Base-by-base conservation (phyloP, 2,329 filamentous ascomycete species). In the Conoideocrella luteorostrata region DNA sequence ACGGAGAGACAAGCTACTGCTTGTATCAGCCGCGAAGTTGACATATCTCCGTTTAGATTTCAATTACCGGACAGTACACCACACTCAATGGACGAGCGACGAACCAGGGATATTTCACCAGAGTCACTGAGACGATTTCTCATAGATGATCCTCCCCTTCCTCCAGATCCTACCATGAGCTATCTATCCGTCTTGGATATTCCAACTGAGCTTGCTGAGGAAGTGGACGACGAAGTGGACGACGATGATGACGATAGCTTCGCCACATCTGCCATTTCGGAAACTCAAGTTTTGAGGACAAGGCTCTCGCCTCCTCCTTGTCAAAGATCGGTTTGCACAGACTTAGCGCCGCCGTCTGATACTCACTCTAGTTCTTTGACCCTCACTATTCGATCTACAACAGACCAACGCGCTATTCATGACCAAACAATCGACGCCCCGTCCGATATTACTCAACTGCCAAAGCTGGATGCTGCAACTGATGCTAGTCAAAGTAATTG, bases 211-310 rank as follows among this genome's bases (percentile, higher is more conserved):
- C 56, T 61, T 29, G 52, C 54, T 23, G 61, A 58, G 32, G 65
- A 70, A 44, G 55, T 55, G 15, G 47, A 61, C 21, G 64, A 59
- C 7, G 74, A 76, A 15, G 47, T 61, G 20, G 64, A 59, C 7
- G 74, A 76, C 35, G 77, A 80, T 51, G 75, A 80, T 50, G 76
- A 80, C 51, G 75, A 80, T 50, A 81, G 81, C 60, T 82, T 82
- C 52, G 77, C 77, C n/a, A 71, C 68, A 4, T 72, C 72, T 1
- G 68, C 71, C 4, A 54, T 60, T 6, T 69, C 69, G 0, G 75
- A 78, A 42, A 64, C 47, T 3, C 61, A 66, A 18, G 57, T 66
- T 1, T 72, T 67, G 46, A 57, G 64, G 17, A 75, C 72, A 2
- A 60, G 65, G 32, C 60, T 79, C 13, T 78, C 77, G 3, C 75